phyloP scores from a whole-genome alignment of 2,329 filamentous ascomycete species.

The Penicillium polonicum region DNA sequence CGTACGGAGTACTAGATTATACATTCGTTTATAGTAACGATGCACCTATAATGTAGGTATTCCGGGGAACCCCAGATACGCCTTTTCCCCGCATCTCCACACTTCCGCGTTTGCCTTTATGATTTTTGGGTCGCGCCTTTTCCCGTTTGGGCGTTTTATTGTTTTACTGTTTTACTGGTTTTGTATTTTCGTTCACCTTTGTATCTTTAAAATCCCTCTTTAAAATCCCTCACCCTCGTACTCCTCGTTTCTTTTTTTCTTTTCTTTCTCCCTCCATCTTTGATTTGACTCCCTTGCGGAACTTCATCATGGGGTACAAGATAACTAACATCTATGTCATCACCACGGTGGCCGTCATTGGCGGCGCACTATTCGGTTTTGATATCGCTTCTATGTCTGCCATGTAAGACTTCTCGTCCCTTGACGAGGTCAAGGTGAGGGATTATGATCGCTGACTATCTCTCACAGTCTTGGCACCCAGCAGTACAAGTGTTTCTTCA shows the following conservation, averaged over 20 bases:
- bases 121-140: neutral
- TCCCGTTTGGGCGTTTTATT: neutral
- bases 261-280: neutral
- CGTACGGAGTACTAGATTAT: neutral
- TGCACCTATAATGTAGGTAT: neutral
- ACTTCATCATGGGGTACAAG: conserved; percentile 31
- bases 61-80: neutral
- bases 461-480: conserved; percentile 56
- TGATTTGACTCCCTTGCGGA: neutral
- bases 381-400: conserved; percentile 75
- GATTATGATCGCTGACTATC: neutral
- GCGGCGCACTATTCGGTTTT: conserved; percentile 73
- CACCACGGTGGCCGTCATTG: conserved; percentile 58
- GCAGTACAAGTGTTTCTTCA: conserved; percentile 71
- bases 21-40: neutral
- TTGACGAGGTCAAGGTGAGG: too few species aligned
- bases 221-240: conserved; percentile 4
- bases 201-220: conserved; percentile 1
- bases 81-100: neutral
- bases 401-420: conserved; percentile 35
- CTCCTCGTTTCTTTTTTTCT: neutral
- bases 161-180: neutral
- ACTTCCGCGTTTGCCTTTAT: neutral
- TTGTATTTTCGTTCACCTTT: neutral
- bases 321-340: conserved; percentile 61